These are phyloP conservation scores for Apocynum venetum DNA, from an alignment of 257 asterid species.

Conservation along the genomic window DNA sequence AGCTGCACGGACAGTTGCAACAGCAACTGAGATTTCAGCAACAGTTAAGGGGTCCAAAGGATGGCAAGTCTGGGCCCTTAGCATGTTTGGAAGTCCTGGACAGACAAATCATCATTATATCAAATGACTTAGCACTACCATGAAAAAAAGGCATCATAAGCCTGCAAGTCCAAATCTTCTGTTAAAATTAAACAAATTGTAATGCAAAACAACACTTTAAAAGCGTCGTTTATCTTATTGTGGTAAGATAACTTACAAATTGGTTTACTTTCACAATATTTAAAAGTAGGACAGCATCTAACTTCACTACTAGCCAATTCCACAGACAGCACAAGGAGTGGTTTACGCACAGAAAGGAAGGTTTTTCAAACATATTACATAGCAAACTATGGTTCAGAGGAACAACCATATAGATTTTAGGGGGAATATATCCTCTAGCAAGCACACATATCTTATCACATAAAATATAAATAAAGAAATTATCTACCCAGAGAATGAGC, in stretches of 20 bases:
- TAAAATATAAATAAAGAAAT: background rate
- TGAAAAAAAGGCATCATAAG: background rate
- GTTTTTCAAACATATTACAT: background rate
- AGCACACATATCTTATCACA: background rate
- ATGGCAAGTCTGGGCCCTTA: constrained; percentile 76
- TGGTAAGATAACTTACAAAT: background rate
- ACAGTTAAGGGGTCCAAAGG: constrained; percentile 95
- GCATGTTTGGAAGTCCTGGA: constrained; percentile 57
- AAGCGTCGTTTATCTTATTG: background rate
- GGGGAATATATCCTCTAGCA: background rate
- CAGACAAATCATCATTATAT: constrained; percentile 6
- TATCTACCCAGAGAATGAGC: background rate
- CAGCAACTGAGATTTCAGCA: constrained; percentile 87
- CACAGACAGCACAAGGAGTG: background rate
- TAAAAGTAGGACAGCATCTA: background rate
- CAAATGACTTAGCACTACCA: background rate
- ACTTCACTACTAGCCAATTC: background rate
- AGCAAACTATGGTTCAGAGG: background rate
- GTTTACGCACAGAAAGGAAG: background rate
- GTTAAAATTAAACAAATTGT: background rate
- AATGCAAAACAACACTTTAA: background rate
- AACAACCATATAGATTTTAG: background rate
- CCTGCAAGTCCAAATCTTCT: background rate
- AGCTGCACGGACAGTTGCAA: constrained; percentile 92
- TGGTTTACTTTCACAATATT: background rate